phyloP scores from a whole-genome alignment of 352 stramenopile genomes.

The Pythium chondricola region DNA sequence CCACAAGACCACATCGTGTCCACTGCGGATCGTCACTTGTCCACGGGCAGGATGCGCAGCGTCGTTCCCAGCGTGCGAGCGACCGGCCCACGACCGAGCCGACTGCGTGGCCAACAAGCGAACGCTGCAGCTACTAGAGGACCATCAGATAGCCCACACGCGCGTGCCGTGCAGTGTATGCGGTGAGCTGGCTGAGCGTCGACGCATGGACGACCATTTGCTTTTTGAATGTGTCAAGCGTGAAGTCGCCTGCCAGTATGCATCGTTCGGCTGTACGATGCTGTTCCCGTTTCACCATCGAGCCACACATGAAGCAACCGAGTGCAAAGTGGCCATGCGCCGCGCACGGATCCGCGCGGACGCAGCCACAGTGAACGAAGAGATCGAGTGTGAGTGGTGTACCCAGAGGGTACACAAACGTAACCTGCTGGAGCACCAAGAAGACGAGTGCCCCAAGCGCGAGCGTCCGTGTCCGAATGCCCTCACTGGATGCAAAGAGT shows the following conservation, averaged over 20 bases:
- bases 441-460: constrained; percentile 63
- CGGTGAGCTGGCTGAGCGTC: constrained; percentile 25
- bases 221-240: constrained; percentile 43
- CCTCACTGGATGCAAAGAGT: constrained; percentile 53
- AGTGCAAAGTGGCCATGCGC: constrained; percentile 39
- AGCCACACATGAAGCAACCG: constrained; percentile 29
- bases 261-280: constrained; percentile 40
- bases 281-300: constrained; percentile 31
- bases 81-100: constrained; percentile 29
- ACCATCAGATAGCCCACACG: constrained; percentile 31
- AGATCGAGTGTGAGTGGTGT: constrained; percentile 62
- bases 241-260: constrained; percentile 35
- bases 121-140: constrained; percentile 34
- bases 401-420: constrained; percentile 53
- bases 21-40: constrained; percentile 35
- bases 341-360: constrained; percentile 34
- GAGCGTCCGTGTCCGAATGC: constrained; percentile 66
- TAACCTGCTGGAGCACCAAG: constrained; percentile 62
- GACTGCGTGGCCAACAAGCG: constrained; percentile 27
- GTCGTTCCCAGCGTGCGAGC: constrained; percentile 25
- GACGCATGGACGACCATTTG: constrained; percentile 37
- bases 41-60: constrained; percentile 32
- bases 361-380: constrained; percentile 42
- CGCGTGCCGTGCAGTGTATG: constrained; percentile 37
- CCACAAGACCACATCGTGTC: constrained; percentile 36